Base-by-base conservation (phyloP, 2,329 filamentous ascomycete genomes). In the Fusarium decemcellulare region DNA sequence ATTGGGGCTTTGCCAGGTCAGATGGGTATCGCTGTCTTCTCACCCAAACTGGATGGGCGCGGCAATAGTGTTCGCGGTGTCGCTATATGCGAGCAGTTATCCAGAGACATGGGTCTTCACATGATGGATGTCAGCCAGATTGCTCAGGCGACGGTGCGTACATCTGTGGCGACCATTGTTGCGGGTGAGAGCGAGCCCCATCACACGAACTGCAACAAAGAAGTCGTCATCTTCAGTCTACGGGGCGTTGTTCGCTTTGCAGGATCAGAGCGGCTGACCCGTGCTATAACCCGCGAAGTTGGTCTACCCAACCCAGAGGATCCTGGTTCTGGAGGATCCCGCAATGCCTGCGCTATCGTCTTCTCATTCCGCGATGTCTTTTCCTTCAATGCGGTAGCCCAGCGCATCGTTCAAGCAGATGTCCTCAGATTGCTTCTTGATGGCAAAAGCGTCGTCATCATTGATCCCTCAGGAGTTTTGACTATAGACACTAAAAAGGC, bases 41-140 rank as follows among this genome's bases (percentile, higher is more conserved):
- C 77, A 0, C 77, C 77, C 6, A 75, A 74, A 39, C 74, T 78
- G 7, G 77, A 78, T 29, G 78, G 65, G 23, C 74, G 72, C n/a
- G 77, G 77, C 2, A 78, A 78, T 44, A 79, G 77, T 54, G 77
- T 79, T 0, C 68, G 77, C 7, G 77, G 77, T 18, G 77, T 78
- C 4, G 72, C 68, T 8, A 78, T 79, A 8, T 79, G 76, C 51
- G 69, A 79, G 53, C 67, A 76, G 52, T 59, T 79, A 2, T 79
- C 77, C 1, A 50, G 67, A 8, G 77, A 79, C 11, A 77, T 79
- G 77, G 77, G 77, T 8, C 67, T 79, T 42, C 77, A 79, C 63
- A 79, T 79, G 77, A 78, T 78, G 76, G 77, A 78, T 23, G 75
- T 77, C 3, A 77, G 75, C 59, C 77, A 78, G 52, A 77, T 79